phyloP scores from a whole-genome alignment of 1,284 basidiomycete genomes.

The Cutaneotrichosporon curvatum region DNA sequence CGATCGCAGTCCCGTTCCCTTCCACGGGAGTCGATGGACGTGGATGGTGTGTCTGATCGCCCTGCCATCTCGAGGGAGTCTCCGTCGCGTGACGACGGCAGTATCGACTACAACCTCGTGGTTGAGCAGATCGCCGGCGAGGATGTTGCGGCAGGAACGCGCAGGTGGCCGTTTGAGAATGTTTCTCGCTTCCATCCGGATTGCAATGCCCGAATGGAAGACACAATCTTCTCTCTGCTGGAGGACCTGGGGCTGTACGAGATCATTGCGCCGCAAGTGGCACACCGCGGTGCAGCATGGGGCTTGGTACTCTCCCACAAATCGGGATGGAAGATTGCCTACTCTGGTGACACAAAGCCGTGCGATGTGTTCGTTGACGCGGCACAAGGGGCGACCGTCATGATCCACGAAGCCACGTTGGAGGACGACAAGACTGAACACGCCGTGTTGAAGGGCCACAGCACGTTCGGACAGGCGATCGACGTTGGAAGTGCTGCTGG shows the following conservation, averaged over 20 bases:
- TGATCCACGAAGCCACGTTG: conserved; percentile 93
- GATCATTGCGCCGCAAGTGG: conserved; percentile 61
- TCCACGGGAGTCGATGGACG: no score
- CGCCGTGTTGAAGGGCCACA: conserved; percentile 74
- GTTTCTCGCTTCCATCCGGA: conserved; percentile 4
- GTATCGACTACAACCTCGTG: no score
- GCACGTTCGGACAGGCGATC: conserved; percentile 81
- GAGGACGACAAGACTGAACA: conserved; percentile 65
- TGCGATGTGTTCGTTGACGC: conserved; percentile 60
- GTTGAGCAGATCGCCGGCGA: conserved; percentile 7
- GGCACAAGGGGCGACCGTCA: conserved; percentile 63
- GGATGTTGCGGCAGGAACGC: conserved; percentile 16
- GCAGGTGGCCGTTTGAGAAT: conserved; percentile 22
- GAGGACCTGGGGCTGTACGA: conserved; percentile 25
- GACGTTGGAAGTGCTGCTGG: conserved; percentile 71
- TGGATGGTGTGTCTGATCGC: no score
- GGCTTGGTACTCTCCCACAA: conserved; percentile 61
- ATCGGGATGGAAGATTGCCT: conserved; percentile 73
- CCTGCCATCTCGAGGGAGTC: no score
- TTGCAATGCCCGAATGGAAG: background rate
- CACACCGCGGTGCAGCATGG: conserved; percentile 64
- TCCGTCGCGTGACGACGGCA: no score
- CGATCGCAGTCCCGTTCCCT: no score
- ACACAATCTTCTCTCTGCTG: conserved; percentile 5
- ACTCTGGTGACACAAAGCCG: conserved; percentile 83